Evolutionary conservation across 2,329 filamentous ascomycete species (phyloP), one percentile per base, ranked within the genome.

Genomic region (Chaetomiaceae sp.): DNA sequence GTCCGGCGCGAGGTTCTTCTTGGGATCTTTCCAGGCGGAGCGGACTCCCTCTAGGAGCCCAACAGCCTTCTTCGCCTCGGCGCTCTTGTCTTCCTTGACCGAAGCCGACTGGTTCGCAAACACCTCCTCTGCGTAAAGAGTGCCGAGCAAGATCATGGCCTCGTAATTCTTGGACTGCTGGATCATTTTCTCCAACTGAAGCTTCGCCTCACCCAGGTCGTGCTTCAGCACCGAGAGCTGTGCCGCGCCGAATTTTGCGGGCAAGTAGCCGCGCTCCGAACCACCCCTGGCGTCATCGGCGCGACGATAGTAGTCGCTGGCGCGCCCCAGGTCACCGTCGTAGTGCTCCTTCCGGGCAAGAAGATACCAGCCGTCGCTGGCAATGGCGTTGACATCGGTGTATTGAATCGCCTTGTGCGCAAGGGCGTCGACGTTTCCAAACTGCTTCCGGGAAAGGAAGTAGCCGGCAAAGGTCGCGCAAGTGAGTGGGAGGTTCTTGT

Each of bases 341-440:
- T 90, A 89, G 66, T 99, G 94, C 58, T 92, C 89, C 67, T 95
- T 96, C 56, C 91, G 81, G 25, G 90, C 94, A 36, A 97, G 81
- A 8, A 97, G 73, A 70, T 96, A 99, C 91, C 92, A 97, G 32
- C 94, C 95, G 67, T 99, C 95, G 71, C 92, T 96, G 21, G 92
- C 92, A 68, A 97, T 90, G 3, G 91, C 89, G 68, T 96, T 96
- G 62, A 97, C 89, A 66, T 99, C 94, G 2, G 94, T 97, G 64
- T 89, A 86, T 65, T 96, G 90, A 58, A 99, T 96, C 6, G 94
- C 91, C 68, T 94, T 94, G 67, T 91, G 87, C 7, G 92, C 89
- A 16, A 99, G 78, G 18, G 85, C 84, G 61, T 97, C 90, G 9
- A 94, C 90, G 55, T 90, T 90, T 21, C 82, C 73, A 70, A 90